phyloP scores from a whole-genome alignment of 306 rosid species.

The Ceratonia siliqua region DNA sequence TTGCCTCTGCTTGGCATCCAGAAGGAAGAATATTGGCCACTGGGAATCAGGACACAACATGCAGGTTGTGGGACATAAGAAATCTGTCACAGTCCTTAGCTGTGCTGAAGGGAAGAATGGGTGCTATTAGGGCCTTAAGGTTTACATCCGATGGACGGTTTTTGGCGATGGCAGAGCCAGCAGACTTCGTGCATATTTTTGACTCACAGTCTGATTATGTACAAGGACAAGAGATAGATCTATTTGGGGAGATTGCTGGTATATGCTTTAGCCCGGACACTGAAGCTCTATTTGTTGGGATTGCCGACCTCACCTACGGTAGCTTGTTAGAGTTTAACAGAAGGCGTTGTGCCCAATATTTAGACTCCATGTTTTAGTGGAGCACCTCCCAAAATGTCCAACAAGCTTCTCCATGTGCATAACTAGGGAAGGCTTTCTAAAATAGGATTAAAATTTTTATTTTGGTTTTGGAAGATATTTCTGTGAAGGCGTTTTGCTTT shows the following conservation, averaged over 20 bases:
- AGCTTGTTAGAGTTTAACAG: conserved; percentile 75
- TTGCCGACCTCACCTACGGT: conserved; percentile 82
- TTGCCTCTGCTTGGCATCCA: conserved; percentile 96
- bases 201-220: conserved; percentile 57
- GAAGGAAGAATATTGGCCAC: conserved; percentile 81
- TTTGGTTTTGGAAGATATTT: conserved; percentile 28
- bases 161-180: conserved; percentile 87
- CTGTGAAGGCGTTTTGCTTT: neutral
- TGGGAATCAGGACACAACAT: conserved; percentile 93
- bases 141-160: conserved; percentile 71
- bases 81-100: conserved; percentile 68
- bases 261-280: conserved; percentile 85
- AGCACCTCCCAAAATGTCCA: conserved; percentile 24
- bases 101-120: conserved; percentile 86
- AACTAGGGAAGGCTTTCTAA: conserved; percentile 2
- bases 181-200: conserved; percentile 77
- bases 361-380: conserved; percentile 50
- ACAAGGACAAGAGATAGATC: conserved; percentile 72
- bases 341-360: conserved; percentile 47
- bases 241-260: conserved; percentile 94
- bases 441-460: conserved; percentile 4
- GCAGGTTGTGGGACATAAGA: conserved; percentile 93
- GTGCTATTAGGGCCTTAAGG: conserved; percentile 75
- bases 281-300: conserved; percentile 75
- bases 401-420: conserved; percentile 27